Percentiles rank a stretch among this genome's conserved stretches.
These are phyloP conservation scores for Pythium aphanidermatum DNA, from an alignment of 352 stramenopile species.

Conservation along the genomic window DNA sequence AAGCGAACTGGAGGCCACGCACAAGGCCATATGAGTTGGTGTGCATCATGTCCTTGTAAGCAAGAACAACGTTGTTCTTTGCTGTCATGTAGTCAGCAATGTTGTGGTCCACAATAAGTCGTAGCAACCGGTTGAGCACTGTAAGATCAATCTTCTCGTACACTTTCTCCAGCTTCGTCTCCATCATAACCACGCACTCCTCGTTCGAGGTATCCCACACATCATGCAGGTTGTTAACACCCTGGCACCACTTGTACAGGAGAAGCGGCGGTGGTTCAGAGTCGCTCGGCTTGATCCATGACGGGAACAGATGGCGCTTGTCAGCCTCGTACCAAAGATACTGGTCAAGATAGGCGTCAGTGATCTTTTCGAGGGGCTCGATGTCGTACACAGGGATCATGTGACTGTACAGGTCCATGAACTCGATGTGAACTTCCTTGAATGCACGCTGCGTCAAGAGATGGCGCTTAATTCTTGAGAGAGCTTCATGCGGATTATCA, in stretches of 20 bases:
- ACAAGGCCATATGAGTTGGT: slow-evolving; percentile 99
- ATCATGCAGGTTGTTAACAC: slow-evolving; percentile 99
- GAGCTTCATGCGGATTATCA: slow-evolving; percentile 98
- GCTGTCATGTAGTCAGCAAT: slow-evolving; percentile 99
- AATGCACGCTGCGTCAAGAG: slow-evolving; percentile 99
- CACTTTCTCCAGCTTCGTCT: slow-evolving; percentile 99
- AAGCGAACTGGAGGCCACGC: slow-evolving; percentile 96
- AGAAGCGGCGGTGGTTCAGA: slow-evolving; percentile 97
- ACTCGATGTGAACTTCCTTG: slow-evolving; percentile 99
- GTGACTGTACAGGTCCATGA: slow-evolving; percentile 99
- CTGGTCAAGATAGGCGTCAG: slow-evolving; percentile 99
- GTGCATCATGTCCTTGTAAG: slow-evolving; percentile 99
- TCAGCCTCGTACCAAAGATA: slow-evolving; percentile 99
- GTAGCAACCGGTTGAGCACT: slow-evolving; percentile 96
- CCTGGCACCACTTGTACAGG: slow-evolving; percentile 99
- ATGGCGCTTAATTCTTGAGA: slow-evolving; percentile 99
- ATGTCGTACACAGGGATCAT: slow-evolving; percentile 99
- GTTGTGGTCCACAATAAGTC: slow-evolving; percentile 99
- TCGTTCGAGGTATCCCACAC: slow-evolving; percentile 98
- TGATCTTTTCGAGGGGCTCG: slow-evolving; percentile 99
- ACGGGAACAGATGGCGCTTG: slow-evolving; percentile 99
- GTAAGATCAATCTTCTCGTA: slow-evolving; percentile 99
- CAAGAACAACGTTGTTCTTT: slow-evolving; percentile 99
- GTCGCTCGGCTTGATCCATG: slow-evolving; percentile 99
- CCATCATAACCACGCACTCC: slow-evolving; percentile 98